Conservation (phyloP, 2,329 filamentous ascomycete species). For the Sporothrix euskadiensis region DNA sequence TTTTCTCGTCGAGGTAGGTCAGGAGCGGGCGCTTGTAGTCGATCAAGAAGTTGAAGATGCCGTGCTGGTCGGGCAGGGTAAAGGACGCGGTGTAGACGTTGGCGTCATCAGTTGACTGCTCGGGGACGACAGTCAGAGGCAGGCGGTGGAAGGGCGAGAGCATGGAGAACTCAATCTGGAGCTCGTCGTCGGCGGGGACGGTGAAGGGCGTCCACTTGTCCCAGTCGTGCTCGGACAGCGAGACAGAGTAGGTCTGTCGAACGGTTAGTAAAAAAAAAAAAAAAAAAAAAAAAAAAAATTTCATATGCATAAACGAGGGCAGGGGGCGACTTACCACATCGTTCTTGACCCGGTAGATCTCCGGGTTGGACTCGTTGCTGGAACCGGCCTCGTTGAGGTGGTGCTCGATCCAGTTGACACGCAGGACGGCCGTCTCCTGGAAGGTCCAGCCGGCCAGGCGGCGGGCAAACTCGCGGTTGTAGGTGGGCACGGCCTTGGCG, state of each 20-base stretch:
- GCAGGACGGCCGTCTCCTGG: conserved; percentile 86
- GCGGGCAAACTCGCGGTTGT: conserved; percentile 83
- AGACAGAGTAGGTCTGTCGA: conserved; percentile 72
- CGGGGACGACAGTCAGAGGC: conserved; percentile 58
- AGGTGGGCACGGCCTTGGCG: conserved; percentile 58
- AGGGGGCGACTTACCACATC: conserved; percentile 69
- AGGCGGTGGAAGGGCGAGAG: conserved; percentile 95
- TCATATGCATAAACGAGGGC: background rate
- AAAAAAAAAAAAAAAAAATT: background rate
- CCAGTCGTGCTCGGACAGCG: conserved; percentile 79
- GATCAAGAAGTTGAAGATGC: conserved; percentile 97
- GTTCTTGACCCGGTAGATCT: conserved; percentile 93
- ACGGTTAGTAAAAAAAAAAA: conserved; percentile 17
- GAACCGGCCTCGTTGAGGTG: conserved; percentile 59
- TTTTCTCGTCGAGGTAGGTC: conserved; percentile 88
- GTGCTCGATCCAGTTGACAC: conserved; percentile 81
- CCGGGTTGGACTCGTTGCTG: conserved; percentile 70
- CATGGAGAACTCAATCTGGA: conserved; percentile 99
- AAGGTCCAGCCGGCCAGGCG: conserved; percentile 93
- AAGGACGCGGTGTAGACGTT: conserved; percentile 76
- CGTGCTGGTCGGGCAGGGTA: conserved; percentile 90
- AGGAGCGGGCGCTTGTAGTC: conserved; percentile 97
- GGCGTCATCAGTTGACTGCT: conserved; percentile 60
- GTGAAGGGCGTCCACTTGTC: conserved; percentile 74
- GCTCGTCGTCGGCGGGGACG: conserved; percentile 65